A percentile compares a stretch with the other conserved stretches of the same genome.
Conservation (phyloP, 768 basidiomycete species). For the Artomyces pyxidatus region DNA sequence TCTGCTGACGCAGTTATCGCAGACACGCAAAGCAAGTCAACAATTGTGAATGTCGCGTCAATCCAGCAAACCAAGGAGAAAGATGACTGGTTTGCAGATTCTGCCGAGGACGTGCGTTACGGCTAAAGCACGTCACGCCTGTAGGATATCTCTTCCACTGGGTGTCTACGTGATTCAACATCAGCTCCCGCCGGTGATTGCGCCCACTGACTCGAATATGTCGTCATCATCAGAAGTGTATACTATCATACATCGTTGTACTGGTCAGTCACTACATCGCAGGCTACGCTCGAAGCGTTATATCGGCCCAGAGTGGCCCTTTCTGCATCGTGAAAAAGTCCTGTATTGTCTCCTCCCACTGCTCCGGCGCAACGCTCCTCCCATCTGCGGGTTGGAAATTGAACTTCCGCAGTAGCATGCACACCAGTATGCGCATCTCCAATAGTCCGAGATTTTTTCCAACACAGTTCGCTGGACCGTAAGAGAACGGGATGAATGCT, state of each 20-base stretch:
- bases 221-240: no score
- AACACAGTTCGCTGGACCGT: conserved; percentile 15
- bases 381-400: conserved; percentile 7
- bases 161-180: no score
- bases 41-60: conserved; percentile 65
- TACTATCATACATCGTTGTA: no score
- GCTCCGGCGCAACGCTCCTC: background rate
- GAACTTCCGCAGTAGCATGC: conserved; percentile 10
- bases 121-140: conserved; percentile 33
- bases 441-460: conserved; percentile 15
- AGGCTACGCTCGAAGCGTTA: no score
- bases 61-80: conserved; percentile 44
- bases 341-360: background rate
- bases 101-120: conserved; percentile 45
- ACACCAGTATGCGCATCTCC: conserved; percentile 7
- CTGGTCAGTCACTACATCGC: no score
- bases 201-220: no score
- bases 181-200: no score
- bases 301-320: background rate
- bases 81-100: conserved; percentile 78
- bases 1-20: background rate
- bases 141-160: background rate
- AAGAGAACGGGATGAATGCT: conserved; percentile 13
- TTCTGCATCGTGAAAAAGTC: background rate
- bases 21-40: conserved; percentile 85